Percentiles rank a stretch among this genome's conserved stretches.
phyloP scores from a whole-genome alignment of 495 filamentous ascomycete species.

The Penicillium waksmanii region DNA sequence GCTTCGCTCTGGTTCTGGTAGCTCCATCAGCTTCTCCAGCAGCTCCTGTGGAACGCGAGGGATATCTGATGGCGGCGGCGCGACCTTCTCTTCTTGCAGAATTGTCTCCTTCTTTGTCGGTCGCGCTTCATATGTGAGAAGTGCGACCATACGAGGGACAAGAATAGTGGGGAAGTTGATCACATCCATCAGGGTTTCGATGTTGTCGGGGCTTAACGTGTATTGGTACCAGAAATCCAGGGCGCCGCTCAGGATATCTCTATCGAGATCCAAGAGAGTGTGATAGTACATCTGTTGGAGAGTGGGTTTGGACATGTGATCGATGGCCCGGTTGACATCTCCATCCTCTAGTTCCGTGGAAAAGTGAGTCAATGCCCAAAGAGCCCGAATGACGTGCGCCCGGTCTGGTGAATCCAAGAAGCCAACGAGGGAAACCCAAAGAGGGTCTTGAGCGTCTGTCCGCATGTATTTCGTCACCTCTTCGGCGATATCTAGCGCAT shows the following conservation, averaged over 20 bases:
- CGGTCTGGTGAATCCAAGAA: slow-evolving; percentile 78
- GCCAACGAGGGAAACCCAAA: slow-evolving; percentile 74
- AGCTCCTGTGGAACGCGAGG: slow-evolving; percentile 74
- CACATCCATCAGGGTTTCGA: slow-evolving; percentile 66
- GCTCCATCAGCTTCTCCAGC: slow-evolving; percentile 70
- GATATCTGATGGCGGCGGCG: slow-evolving; percentile 63
- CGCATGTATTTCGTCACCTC: slow-evolving; percentile 80
- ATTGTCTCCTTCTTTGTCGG: slow-evolving; percentile 45
- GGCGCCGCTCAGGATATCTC: slow-evolving; percentile 82
- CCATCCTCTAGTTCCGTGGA: slow-evolving; percentile 79
- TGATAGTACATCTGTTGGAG: slow-evolving; percentile 76
- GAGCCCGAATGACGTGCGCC: slow-evolving; percentile 80
- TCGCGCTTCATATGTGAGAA: slow-evolving; percentile 69
- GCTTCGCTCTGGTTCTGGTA: slow-evolving; percentile 85
- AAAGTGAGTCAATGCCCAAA: slow-evolving; percentile 85
- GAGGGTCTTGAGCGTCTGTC: slow-evolving; percentile 69
- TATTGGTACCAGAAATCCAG: slow-evolving; percentile 97
- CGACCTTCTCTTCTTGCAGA: slow-evolving; percentile 50
- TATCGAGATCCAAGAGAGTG: slow-evolving; percentile 80
- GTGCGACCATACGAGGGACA: slow-evolving; percentile 73
- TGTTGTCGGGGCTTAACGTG: slow-evolving; percentile 83
- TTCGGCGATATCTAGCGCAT: slow-evolving; percentile 90
- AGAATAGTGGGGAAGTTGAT: slow-evolving; percentile 67
- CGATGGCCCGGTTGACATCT: slow-evolving; percentile 65
- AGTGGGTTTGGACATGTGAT: slow-evolving; percentile 64